Evolutionary conservation across 2,329 filamentous ascomycete genomes (phyloP), one percentile per base, ranked within the genome.

Genomic region (Fusarium drepaniforme): DNA sequence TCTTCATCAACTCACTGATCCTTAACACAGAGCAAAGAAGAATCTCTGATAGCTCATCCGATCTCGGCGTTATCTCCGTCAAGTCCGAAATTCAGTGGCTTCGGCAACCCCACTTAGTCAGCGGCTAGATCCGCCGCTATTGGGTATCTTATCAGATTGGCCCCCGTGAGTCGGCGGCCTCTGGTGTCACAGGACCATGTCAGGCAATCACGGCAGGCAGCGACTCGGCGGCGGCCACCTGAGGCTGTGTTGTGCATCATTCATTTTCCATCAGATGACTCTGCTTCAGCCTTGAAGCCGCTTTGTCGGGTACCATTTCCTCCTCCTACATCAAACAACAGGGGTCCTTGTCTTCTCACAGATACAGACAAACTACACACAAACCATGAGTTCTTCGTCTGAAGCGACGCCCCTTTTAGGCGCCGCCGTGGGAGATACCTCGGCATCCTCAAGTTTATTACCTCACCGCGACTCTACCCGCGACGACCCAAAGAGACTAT

Each of bases 131-230:
- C 76, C 76, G 76, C 68, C 28, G 30, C 71, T 25, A 78, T 78
- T 78, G 76, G 76, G 67, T 49, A 78, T 78, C 76, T 78, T 78
- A 78, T 78, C 76, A 76, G 76, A 78, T 78, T 33, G 30, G 21
- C 62, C 57, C 64, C 37, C 30, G 30, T 33, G 57, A 61, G 40
- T 33, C 57, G 46, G 62, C 70, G 62, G 62, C 70, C 64, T 65
- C 35, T 30, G 44, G 25, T 70, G 73, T 76, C 73, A 76, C 72
- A 67, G 59, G 72, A 51, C 35, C 69, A 66, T 30, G 53, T 71
- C 58, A 69, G 51, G 62, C 49, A 69, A 33, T 51, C n/a, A 53
- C 25, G 25, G 25, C 37, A 42, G 56, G 56, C 33, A 37, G 37
- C 13, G n/a, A 25, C 35, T 8, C 18, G 46, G 7, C 18, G 46